These are phyloP conservation scores for Wickerhamomyces bisporus DNA, from an alignment of 805 yeast genomes.

Conservation along the genomic window DNA sequence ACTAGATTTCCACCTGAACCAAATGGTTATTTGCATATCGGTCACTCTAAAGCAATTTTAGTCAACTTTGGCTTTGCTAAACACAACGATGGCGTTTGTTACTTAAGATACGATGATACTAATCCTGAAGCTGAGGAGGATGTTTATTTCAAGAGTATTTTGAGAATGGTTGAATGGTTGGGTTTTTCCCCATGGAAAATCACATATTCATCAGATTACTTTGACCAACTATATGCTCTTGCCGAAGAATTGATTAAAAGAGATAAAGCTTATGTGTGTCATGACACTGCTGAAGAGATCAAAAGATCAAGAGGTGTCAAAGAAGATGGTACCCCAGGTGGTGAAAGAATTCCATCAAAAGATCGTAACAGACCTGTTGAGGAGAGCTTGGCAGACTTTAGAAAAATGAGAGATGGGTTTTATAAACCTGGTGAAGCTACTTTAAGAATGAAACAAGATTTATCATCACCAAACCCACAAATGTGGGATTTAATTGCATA, in stretches of 20 bases:
- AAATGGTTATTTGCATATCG: slow-evolving; percentile 94
- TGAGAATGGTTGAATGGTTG: slow-evolving; percentile 84
- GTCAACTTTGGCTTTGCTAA: slow-evolving; percentile 97
- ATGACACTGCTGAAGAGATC: slow-evolving; percentile 88
- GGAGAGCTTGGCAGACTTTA: slow-evolving; percentile 72
- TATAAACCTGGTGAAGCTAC: slow-evolving; percentile 91
- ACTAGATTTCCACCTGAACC: slow-evolving; percentile 99
- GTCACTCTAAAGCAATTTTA: slow-evolving; percentile 96
- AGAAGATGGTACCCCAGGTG: slow-evolving; percentile 91
- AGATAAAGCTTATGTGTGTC: slow-evolving; percentile 86
- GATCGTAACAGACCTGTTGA: slow-evolving; percentile 70
- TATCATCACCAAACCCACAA: slow-evolving; percentile 88
- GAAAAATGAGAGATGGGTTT: slow-evolving; percentile 87
- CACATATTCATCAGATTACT: slow-evolving; percentile 94
- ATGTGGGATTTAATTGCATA: slow-evolving; percentile 99
- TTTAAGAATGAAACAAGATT: slow-evolving; percentile 94
- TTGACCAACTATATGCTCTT: slow-evolving; percentile 79
- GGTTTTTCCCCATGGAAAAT: slow-evolving; percentile 93
- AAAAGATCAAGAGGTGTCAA: slow-evolving; percentile 85
- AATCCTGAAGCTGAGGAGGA: slow-evolving; percentile 99
- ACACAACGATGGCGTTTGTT: slow-evolving; percentile 79
- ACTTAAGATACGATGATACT: slow-evolving; percentile 93
- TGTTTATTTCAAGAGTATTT: slow-evolving; percentile 76
- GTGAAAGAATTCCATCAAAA: slow-evolving; percentile 78
- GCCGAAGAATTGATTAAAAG: slow-evolving; percentile 75